A percentile compares a stretch with the other conserved stretches of the same genome.
Evolutionary conservation across 257 asterid genomes (phyloP).

Genomic region (Gynochthodes officinalis): DNA sequence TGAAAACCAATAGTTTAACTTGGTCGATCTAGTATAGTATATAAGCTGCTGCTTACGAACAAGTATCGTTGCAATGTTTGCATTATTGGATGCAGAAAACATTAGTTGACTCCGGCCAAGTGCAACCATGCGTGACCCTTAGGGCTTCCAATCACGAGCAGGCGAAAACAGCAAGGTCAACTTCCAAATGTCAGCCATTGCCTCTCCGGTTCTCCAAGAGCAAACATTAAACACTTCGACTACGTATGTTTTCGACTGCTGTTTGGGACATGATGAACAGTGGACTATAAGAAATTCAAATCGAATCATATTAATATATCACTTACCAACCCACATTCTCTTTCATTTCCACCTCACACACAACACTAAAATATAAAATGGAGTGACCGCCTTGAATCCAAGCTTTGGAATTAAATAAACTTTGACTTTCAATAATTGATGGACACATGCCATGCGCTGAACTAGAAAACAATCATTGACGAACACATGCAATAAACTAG

Average conservation of each 20-base stretch:
- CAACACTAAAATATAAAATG: too few species aligned
- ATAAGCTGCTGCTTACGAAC: not conserved
- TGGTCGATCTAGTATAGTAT: too few species aligned
- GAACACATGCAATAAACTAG: too few species aligned
- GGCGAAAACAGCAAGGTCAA: not conserved
- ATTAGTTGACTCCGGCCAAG: not conserved
- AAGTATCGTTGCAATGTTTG: not conserved
- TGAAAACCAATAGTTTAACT: too few species aligned
- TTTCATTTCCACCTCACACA: too few species aligned
- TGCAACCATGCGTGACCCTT: not conserved
- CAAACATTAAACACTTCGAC: too few species aligned
- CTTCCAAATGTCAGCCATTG: not conserved
- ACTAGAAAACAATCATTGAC: too few species aligned
- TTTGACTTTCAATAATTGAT: not conserved
- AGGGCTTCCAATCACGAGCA: not conserved
- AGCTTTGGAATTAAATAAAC: not conserved
- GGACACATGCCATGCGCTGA: too few species aligned
- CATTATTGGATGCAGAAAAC: not conserved
- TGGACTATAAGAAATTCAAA: too few species aligned
- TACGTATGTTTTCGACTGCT: not conserved
- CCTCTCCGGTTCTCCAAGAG: constrained; percentile 3
- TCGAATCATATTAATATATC: too few species aligned
- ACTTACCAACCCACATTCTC: too few species aligned
- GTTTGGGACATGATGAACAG: constrained; percentile 6
- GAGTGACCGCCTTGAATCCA: too few species aligned